A percentile compares a stretch with the other conserved stretches of the same genome.
Evolutionary conservation across 768 basidiomycete species (phyloP).

Genomic region (Pulveroboletus sp.): DNA sequence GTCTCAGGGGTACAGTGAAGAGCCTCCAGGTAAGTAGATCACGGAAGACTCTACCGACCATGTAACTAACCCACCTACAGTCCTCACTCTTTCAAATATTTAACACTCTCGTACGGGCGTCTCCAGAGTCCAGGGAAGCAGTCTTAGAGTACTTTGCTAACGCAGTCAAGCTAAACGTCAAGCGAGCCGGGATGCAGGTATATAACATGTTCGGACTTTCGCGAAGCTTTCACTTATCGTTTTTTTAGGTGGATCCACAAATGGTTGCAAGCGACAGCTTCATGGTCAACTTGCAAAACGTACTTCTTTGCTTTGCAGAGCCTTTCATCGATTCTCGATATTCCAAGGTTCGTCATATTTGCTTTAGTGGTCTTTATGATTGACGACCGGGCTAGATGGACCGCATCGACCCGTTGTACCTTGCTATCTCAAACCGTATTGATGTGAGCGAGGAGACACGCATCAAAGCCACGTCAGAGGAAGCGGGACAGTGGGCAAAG

Average conservation of each 20-base stretch:
- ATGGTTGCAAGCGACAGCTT: constrained; percentile 90
- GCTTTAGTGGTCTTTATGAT: neutral
- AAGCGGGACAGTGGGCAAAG: constrained; percentile 69
- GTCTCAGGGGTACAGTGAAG: constrained; percentile 81
- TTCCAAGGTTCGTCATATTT: constrained; percentile 56
- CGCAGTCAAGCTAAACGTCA: constrained; percentile 70
- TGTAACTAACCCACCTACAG: constrained; percentile 23
- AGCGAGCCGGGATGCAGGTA: constrained; percentile 88
- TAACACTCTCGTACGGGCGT: constrained; percentile 82
- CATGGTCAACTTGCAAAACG: constrained; percentile 84
- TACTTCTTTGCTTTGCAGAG: constrained; percentile 81
- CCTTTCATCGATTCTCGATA: constrained; percentile 93
- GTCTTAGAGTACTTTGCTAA: constrained; percentile 79
- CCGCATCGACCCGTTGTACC: constrained; percentile 83
- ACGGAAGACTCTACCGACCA: neutral
- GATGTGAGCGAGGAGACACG: constrained; percentile 86
- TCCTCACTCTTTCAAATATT: constrained; percentile 80
- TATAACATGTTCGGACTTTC: neutral
- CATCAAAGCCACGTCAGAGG: constrained; percentile 87
- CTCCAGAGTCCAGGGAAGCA: constrained; percentile 71
- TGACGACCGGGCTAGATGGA: constrained; percentile 57
- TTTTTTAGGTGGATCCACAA: constrained; percentile 67
- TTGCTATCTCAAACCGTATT: constrained; percentile 64
- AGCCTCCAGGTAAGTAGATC: constrained; percentile 62
- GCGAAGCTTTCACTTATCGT: neutral